Percentiles rank a stretch among this genome's conserved stretches.
These are phyloP conservation scores for Cercospora berteroae DNA, from an alignment of 2,329 filamentous ascomycete genomes.

Conservation along the genomic window DNA sequence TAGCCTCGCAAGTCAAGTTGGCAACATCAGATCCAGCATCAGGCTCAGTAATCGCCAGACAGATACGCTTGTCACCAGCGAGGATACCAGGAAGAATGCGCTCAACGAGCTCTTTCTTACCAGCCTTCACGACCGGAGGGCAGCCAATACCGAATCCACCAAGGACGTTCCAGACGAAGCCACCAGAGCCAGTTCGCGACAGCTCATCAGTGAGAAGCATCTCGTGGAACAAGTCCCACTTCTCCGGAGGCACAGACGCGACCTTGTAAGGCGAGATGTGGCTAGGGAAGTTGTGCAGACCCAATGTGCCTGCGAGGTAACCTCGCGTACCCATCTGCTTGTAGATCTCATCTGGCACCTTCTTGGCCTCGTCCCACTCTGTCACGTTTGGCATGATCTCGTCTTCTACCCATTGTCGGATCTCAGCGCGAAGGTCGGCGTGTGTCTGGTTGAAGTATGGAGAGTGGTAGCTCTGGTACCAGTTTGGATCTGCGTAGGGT, in stretches of 20 bases:
- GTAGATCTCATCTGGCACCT: slow-evolving; percentile 85
- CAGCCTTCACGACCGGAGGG: slow-evolving; percentile 88
- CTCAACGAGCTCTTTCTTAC: slow-evolving; percentile 78
- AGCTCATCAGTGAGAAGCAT: slow-evolving; percentile 93
- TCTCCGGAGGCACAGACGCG: slow-evolving; percentile 75
- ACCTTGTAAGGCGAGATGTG: slow-evolving; percentile 70
- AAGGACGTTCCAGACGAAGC: slow-evolving; percentile 94
- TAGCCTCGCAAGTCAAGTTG: slow-evolving; percentile 92
- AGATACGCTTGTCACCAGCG: slow-evolving; percentile 92
- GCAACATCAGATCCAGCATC: slow-evolving; percentile 95
- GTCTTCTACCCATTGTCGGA: slow-evolving; percentile 86
- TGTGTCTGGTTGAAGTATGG: slow-evolving; percentile 96
- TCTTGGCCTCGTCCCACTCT: slow-evolving; percentile 96
- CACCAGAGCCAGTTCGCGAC: slow-evolving; percentile 81
- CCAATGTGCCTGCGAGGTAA: slow-evolving; percentile 88
- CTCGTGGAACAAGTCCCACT: slow-evolving; percentile 99
- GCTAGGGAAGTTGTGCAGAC: slow-evolving; percentile 70
- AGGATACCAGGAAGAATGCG: slow-evolving; percentile 86
- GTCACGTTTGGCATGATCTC: slow-evolving; percentile 88
- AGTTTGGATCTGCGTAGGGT: slow-evolving; percentile 86
- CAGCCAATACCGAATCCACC: slow-evolving; percentile 96
- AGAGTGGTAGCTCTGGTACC: slow-evolving; percentile 73
- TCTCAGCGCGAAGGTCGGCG: slow-evolving; percentile 82
- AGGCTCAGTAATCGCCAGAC: slow-evolving; percentile 91
- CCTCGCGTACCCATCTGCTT: slow-evolving; percentile 92